A percentile compares a stretch with the other conserved stretches of the same genome.
These are phyloP conservation scores for Salix dunnii DNA, from an alignment of 345 rosid genomes.

Conservation along the genomic window DNA sequence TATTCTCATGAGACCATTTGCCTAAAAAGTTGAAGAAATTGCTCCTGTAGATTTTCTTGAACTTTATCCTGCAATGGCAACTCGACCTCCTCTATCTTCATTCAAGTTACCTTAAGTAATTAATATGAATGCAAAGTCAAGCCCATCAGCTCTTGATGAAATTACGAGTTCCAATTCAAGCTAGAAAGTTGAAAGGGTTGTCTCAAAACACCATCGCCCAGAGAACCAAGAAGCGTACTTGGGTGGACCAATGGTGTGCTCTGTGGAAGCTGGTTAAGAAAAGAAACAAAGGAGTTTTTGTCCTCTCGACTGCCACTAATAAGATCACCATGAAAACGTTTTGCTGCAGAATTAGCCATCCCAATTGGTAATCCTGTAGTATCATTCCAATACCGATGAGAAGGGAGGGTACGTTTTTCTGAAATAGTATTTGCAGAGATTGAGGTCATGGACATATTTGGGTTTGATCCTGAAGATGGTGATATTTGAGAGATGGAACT, in stretches of 20 bases:
- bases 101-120: background rate
- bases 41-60: background rate
- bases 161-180: constrained; percentile 35
- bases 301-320: constrained; percentile 30
- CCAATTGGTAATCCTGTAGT: constrained; percentile 19
- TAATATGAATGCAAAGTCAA: background rate
- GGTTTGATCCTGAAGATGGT: constrained; percentile 22
- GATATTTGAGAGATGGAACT: constrained; percentile 20
- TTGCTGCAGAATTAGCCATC: constrained; percentile 20
- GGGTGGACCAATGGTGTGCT: constrained; percentile 38
- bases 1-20: background rate
- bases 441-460: constrained; percentile 13
- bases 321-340: constrained; percentile 56
- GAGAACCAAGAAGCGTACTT: constrained; percentile 36
- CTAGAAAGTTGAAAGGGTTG: constrained; percentile 57
- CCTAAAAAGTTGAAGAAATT: background rate
- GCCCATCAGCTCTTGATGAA: background rate
- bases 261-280: constrained; percentile 60
- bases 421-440: background rate
- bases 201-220: constrained; percentile 49
- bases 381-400: constrained; percentile 38
- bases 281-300: constrained; percentile 51
- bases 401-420: constrained; percentile 5
- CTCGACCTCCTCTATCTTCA: background rate
- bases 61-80: background rate